Conservation (phyloP, 2,329 filamentous ascomycete genomes). For the Fusarium avenaceum region DNA sequence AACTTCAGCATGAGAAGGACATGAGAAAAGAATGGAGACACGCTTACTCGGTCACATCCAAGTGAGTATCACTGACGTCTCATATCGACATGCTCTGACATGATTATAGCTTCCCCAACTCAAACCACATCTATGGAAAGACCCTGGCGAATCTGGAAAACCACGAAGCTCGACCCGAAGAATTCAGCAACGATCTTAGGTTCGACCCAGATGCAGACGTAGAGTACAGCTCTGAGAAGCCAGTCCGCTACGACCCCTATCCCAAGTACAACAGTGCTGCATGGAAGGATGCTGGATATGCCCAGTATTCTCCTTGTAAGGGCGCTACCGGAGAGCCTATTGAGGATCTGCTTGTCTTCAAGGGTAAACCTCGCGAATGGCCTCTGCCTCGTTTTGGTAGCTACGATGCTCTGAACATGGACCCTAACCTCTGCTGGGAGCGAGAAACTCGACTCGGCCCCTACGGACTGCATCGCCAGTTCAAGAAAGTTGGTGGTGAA, state of each 20-base stretch:
- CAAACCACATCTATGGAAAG: conserved; percentile 69
- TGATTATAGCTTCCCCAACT: conserved; percentile 56
- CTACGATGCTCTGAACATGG: conserved; percentile 70
- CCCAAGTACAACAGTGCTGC: conserved; percentile 74
- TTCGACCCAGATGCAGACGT: conserved; percentile 53
- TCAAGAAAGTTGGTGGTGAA: conserved; percentile 60
- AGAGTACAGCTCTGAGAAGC: conserved; percentile 61
- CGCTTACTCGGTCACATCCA: conserved; percentile 56
- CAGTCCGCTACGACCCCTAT: conserved; percentile 77
- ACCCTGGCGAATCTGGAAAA: conserved; percentile 63
- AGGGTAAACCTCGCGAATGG: conserved; percentile 70
- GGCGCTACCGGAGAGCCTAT: conserved; percentile 72
- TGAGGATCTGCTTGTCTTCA: conserved; percentile 75
- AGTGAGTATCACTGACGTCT: conserved; percentile 52
- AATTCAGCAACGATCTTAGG: conserved; percentile 50
- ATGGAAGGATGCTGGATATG: conserved; percentile 70
- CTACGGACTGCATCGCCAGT: conserved; percentile 69
- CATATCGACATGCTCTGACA: conserved; percentile 43
- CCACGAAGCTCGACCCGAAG: conserved; percentile 55
- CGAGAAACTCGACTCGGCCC: conserved; percentile 76
- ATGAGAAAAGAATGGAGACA: conserved; percentile 58
- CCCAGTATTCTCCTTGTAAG: conserved; percentile 72
- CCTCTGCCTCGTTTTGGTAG: conserved; percentile 74
- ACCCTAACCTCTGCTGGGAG: conserved; percentile 75
- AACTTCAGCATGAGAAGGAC: conserved; percentile 60